phyloP scores from a whole-genome alignment of 257 asterid genomes.

The Primulina huaijiensis region DNA sequence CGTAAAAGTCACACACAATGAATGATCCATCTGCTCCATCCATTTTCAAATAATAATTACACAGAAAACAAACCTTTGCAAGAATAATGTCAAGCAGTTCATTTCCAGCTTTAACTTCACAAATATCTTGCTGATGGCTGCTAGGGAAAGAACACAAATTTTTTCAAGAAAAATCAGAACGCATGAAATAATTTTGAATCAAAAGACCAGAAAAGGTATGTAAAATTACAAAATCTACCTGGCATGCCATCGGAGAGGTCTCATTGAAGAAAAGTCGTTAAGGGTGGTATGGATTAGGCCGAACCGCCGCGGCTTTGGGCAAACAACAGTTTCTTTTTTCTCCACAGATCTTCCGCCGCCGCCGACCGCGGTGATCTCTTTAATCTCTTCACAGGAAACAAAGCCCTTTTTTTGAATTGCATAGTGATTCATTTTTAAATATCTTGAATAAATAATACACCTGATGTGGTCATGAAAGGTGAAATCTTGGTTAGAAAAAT shows the following conservation, averaged over 20 bases:
- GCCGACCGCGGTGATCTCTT: constrained; percentile 38
- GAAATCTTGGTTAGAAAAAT: constrained; percentile 11
- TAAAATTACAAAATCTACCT: constrained; percentile 38
- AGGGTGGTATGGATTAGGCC: constrained; percentile 48
- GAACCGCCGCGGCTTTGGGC: constrained; percentile 88
- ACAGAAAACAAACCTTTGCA: constrained; percentile 51
- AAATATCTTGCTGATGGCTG: constrained; percentile 77
- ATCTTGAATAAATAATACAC: constrained; percentile 23
- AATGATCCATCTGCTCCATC: constrained; percentile 19
- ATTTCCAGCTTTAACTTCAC: constrained; percentile 79
- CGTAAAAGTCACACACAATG: constrained; percentile 2
- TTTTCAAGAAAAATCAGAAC: not conserved
- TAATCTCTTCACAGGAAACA: constrained; percentile 61
- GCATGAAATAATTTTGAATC: not conserved
- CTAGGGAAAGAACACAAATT: not conserved
- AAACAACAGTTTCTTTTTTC: constrained; percentile 60
- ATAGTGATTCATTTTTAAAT: constrained; percentile 57
- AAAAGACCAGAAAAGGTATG: not conserved
- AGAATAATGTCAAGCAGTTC: constrained; percentile 81
- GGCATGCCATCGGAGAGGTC: constrained; percentile 64
- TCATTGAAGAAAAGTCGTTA: constrained; percentile 38
- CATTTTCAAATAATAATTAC: not conserved
- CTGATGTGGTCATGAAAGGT: constrained; percentile 25
- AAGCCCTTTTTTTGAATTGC: constrained; percentile 51
- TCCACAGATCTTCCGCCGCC: constrained; percentile 41